A percentile compares a stretch with the other conserved stretches of the same genome.
These are phyloP conservation scores for Afroboletus lepidellus DNA, from an alignment of 1,284 basidiomycete species.

Conservation along the genomic window DNA sequence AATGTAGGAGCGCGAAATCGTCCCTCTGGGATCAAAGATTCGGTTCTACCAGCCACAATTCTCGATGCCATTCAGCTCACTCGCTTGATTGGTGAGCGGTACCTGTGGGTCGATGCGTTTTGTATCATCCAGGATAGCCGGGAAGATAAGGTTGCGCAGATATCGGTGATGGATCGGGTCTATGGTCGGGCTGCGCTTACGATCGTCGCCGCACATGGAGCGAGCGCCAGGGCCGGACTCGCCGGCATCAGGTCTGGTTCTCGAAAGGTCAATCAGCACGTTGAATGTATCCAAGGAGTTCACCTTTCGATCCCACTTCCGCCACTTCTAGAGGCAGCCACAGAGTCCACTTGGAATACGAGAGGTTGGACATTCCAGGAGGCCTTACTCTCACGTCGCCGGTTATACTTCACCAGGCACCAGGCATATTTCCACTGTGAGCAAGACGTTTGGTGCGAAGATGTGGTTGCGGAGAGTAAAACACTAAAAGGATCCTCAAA, in stretches of 20 bases:
- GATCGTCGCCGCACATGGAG: constrained; percentile 7
- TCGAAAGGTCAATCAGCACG: constrained; percentile 8
- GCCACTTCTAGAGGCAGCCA: constrained; percentile 5
- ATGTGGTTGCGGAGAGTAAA: constrained; percentile 17
- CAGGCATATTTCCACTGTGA: constrained; percentile 23
- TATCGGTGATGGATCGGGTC: constrained; percentile 10
- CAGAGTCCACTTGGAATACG: constrained; percentile 17
- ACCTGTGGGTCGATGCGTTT: constrained; percentile 13
- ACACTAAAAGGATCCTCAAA: background rate
- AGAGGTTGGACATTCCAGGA: constrained; percentile 30
- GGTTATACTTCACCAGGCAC: constrained; percentile 21
- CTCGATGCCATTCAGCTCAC: constrained; percentile 10
- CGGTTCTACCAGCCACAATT: constrained; percentile 6
- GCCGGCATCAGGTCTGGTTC: constrained; percentile 11
- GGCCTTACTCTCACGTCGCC: constrained; percentile 18
- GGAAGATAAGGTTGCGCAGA: constrained; percentile 8
- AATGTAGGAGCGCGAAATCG: background rate
- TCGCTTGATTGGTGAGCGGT: constrained; percentile 9
- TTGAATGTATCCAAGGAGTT: constrained; percentile 19
- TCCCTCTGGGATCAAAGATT: constrained; percentile 7
- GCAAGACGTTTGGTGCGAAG: constrained; percentile 21
- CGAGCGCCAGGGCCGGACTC: constrained; percentile 5
- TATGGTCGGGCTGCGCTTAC: constrained; percentile 9
- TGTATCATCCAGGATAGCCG: constrained; percentile 16
- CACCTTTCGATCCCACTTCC: constrained; percentile 20